Conservation (phyloP, 2,329 filamentous ascomycete genomes). For the Alternaria brassicicola region DNA sequence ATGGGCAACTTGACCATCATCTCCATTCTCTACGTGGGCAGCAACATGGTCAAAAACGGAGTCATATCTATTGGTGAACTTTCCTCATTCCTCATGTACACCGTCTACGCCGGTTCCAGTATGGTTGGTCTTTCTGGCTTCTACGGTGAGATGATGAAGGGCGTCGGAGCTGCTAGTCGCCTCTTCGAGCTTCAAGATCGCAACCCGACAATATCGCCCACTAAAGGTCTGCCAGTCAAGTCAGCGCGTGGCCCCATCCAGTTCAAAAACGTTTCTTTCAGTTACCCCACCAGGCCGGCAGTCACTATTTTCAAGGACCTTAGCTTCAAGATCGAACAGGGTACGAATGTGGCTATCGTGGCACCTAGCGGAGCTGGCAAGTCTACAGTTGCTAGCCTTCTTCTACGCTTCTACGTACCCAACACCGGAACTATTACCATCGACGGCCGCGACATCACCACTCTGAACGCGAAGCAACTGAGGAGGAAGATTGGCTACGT, state of each 20-base stretch:
- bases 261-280: conserved; percentile 85
- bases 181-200: conserved; percentile 96
- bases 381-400: conserved; percentile 89
- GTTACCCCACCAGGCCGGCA: conserved; percentile 91
- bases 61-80: conserved; percentile 89
- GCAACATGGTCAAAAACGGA: conserved; percentile 85
- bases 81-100: conserved; percentile 98
- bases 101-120: conserved; percentile 82
- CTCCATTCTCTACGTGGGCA: conserved; percentile 86
- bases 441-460: conserved; percentile 79
- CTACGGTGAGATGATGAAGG: conserved; percentile 99
- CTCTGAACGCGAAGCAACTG: conserved; percentile 91
- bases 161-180: conserved; percentile 93
- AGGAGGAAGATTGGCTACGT: conserved; percentile 93
- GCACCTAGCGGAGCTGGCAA: conserved; percentile 96
- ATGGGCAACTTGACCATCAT: conserved; percentile 97
- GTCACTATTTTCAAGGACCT: conserved; percentile 90
- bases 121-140: conserved; percentile 94
- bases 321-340: conserved; percentile 88
- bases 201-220: conserved; percentile 83
- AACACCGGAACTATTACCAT: conserved; percentile 79
- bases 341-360: conserved; percentile 94
- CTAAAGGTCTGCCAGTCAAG: conserved; percentile 75
- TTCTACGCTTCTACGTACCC: conserved; percentile 90
- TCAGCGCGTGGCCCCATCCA: conserved; percentile 88